Conservation (phyloP, 2,329 filamentous ascomycete genomes). For the Aspergillus awamori region DNA sequence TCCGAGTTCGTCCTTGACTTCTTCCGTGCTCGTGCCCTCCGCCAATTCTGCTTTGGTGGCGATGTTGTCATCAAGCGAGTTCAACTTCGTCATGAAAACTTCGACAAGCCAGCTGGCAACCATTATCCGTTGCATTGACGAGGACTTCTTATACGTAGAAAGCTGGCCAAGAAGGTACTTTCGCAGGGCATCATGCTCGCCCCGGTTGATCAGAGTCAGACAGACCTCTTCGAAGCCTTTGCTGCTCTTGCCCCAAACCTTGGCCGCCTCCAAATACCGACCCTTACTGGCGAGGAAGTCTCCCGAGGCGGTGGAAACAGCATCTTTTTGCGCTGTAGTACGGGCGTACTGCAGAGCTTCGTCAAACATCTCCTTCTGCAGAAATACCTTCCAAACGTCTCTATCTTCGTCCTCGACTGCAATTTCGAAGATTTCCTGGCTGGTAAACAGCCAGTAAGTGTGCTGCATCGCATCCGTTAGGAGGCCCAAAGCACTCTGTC, state of each 20-base stretch:
- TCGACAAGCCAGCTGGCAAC: conserved; percentile 94
- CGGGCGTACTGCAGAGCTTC: conserved; percentile 82
- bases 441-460: conserved; percentile 95
- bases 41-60: conserved; percentile 82
- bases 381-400: conserved; percentile 93
- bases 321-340: conserved; percentile 79
- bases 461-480: conserved; percentile 91
- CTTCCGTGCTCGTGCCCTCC: conserved; percentile 69
- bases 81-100: conserved; percentile 95
- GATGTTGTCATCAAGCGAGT: conserved; percentile 90
- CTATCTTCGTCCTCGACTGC: conserved; percentile 86
- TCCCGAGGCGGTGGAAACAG: conserved; percentile 86
- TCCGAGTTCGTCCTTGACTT: conserved; percentile 69
- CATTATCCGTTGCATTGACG: conserved; percentile 92
- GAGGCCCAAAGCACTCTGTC: conserved; percentile 78
- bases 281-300: conserved; percentile 83
- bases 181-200: conserved; percentile 85
- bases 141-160: conserved; percentile 75
- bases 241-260: conserved; percentile 90
- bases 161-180: conserved; percentile 89
- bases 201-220: conserved; percentile 83
- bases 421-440: conserved; percentile 89
- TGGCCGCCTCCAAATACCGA: conserved; percentile 81
- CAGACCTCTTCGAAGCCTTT: conserved; percentile 97
- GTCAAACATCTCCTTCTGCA: conserved; percentile 84